Conservation (phyloP, 805 yeast genomes). For the Grigorovia yakushimaensis region DNA sequence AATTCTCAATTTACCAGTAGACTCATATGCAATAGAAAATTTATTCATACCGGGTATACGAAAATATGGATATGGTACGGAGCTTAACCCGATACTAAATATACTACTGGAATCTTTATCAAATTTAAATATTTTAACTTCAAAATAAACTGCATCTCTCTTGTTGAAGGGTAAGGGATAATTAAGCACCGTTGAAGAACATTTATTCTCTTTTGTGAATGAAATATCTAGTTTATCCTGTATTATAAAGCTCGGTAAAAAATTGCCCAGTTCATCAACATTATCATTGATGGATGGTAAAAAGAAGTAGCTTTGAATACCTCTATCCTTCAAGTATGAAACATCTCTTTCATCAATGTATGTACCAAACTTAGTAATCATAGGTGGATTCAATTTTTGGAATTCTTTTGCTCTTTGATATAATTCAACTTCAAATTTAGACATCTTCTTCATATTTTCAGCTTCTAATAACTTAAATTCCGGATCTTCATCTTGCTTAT, state of each 20-base stretch:
- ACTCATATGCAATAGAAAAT: constrained; percentile 64
- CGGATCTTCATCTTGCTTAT: constrained; percentile 24
- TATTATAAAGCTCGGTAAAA: constrained; percentile 27
- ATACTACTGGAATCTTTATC: constrained; percentile 33
- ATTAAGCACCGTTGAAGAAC: constrained; percentile 28
- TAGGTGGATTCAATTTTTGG: constrained; percentile 23
- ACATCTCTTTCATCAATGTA: constrained; percentile 19
- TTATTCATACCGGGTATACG: constrained; percentile 65
- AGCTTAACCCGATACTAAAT: constrained; percentile 56
- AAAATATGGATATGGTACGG: constrained; percentile 68
- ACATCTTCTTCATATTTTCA: constrained; percentile 22
- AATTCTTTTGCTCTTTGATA: constrained; percentile 26
- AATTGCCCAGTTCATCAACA: constrained; percentile 24
- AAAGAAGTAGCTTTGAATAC: constrained; percentile 28
- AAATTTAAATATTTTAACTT: constrained; percentile 41
- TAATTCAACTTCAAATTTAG: constrained; percentile 24
- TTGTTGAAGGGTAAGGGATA: constrained; percentile 34
- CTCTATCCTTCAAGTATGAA: constrained; percentile 27
- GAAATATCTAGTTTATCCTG: constrained; percentile 28
- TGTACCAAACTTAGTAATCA: constrained; percentile 24
- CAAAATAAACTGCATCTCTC: constrained; percentile 64
- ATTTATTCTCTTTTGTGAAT: constrained; percentile 24
- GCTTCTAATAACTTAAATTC: constrained; percentile 17
- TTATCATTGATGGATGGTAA: constrained; percentile 29
- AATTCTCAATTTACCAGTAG: constrained; percentile 59